phyloP scores from a whole-genome alignment of 192 early-diverging fungal genomes.

The Coemansia sp. region DNA sequence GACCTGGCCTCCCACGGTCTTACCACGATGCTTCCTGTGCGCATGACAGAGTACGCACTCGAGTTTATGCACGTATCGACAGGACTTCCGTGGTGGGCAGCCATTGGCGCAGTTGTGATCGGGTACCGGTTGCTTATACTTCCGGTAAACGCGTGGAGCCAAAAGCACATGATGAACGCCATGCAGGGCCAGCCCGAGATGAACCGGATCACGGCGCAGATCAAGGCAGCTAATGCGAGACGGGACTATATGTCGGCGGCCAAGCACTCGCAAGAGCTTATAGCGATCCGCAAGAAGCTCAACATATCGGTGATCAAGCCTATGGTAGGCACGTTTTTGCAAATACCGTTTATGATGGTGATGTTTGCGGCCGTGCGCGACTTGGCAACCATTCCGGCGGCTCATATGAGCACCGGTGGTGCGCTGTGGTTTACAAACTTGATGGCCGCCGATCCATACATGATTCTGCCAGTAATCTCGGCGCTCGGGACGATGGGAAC shows the following conservation, averaged over 20 bases:
- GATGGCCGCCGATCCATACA: constrained; percentile 75
- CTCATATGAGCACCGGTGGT: constrained; percentile 78
- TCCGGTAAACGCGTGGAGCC: constrained; percentile 72
- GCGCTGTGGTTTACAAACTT: constrained; percentile 84
- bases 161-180: constrained; percentile 68
- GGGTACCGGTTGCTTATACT: constrained; percentile 67
- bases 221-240: constrained; percentile 58
- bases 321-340: constrained; percentile 62
- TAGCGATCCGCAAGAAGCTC: constrained; percentile 61
- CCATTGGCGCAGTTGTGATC: constrained; percentile 74
- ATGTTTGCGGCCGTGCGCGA: constrained; percentile 80
- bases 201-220: constrained; percentile 64
- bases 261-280: constrained; percentile 59
- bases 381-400: constrained; percentile 80
- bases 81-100: constrained; percentile 92
- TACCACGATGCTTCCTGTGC: constrained; percentile 69
- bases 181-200: constrained; percentile 72
- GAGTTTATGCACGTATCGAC: constrained; percentile 79
- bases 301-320: constrained; percentile 66
- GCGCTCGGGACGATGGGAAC: constrained; percentile 68
- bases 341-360: constrained; percentile 78
- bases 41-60: constrained; percentile 65
- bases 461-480: constrained; percentile 76
- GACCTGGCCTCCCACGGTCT: constrained; percentile 85
- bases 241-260: constrained; percentile 61